These are phyloP conservation scores for Begonia fuchsioides DNA, from an alignment of 306 rosid species.

Conservation along the genomic window DNA sequence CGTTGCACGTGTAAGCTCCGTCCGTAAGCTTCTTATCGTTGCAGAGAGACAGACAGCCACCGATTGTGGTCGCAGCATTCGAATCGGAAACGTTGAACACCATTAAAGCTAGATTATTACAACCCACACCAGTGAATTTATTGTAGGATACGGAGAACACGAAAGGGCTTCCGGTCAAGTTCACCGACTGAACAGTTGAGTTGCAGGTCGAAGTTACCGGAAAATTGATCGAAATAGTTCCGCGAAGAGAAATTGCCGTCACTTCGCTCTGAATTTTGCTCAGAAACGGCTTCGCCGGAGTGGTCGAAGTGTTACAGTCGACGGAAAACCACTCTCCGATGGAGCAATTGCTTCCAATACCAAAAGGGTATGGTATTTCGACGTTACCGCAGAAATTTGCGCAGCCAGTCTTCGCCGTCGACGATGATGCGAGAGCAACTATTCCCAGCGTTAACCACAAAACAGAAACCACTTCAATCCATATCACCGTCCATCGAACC, in stretches of 20 bases:
- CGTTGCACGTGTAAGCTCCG: neutral
- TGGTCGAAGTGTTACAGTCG: conserved; percentile 9
- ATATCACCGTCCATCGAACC: too few relatives aligned
- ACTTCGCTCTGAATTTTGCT: neutral
- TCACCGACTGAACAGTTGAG: too few relatives aligned
- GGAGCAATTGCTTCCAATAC: conserved; percentile 18
- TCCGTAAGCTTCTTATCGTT: too few relatives aligned
- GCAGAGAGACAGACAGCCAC: neutral
- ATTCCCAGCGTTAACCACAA: neutral
- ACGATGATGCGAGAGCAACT: neutral
- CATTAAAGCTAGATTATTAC: too few relatives aligned
- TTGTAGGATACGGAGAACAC: too few relatives aligned
- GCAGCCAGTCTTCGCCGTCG: conserved; percentile 12
- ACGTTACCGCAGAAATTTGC: conserved; percentile 8
- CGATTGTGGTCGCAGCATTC: neutral
- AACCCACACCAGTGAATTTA: too few relatives aligned
- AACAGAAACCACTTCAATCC: neutral
- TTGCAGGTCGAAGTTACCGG: too few relatives aligned
- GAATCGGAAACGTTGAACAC: too few relatives aligned
- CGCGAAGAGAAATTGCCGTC: too few relatives aligned
- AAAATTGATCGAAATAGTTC: too few relatives aligned
- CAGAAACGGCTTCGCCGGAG: conserved; percentile 1
- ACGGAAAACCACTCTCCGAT: conserved; percentile 19
- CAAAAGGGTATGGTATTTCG: conserved; percentile 26
- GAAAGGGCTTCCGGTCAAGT: too few relatives aligned